These are phyloP conservation scores for Yamagishiella unicocca DNA, from an alignment of 139 green algal genomes.

Conservation along the genomic window DNA sequence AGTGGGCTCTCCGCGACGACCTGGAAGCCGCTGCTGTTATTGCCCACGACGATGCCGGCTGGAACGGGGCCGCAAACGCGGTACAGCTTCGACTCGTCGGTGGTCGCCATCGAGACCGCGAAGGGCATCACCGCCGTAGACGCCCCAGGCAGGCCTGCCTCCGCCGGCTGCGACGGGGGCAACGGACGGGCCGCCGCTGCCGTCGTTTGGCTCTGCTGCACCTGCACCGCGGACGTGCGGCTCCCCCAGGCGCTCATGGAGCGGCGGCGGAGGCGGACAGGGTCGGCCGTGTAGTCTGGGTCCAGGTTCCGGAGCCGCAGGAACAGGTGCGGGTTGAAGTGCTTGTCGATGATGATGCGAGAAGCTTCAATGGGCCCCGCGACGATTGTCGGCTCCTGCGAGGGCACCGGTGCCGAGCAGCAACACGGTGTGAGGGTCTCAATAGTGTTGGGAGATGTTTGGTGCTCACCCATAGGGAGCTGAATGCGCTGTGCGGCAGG, in stretches of 20 bases:
- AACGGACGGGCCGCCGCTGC: too few species aligned
- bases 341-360: conserved; percentile 26
- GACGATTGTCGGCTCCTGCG: conserved; percentile 18
- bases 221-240: background rate
- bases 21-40: too few species aligned
- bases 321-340: conserved; percentile 45
- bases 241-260: background rate
- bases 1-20: too few species aligned
- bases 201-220: too few species aligned
- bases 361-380: background rate
- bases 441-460: too few species aligned
- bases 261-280: background rate
- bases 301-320: conserved; percentile 20
- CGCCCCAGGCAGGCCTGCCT: background rate
- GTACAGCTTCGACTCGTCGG: too few species aligned
- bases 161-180: background rate
- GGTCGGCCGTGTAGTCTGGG: background rate
- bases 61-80: too few species aligned
- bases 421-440: too few species aligned
- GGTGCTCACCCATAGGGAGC: too few species aligned
- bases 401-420: background rate
- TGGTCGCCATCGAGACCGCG: background rate
- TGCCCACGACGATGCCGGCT: too few species aligned
- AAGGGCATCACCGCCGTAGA: background rate
- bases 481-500: too few species aligned